Conservation (phyloP, 257 asterid species). For the Lithospermum erythrorhizon region DNA sequence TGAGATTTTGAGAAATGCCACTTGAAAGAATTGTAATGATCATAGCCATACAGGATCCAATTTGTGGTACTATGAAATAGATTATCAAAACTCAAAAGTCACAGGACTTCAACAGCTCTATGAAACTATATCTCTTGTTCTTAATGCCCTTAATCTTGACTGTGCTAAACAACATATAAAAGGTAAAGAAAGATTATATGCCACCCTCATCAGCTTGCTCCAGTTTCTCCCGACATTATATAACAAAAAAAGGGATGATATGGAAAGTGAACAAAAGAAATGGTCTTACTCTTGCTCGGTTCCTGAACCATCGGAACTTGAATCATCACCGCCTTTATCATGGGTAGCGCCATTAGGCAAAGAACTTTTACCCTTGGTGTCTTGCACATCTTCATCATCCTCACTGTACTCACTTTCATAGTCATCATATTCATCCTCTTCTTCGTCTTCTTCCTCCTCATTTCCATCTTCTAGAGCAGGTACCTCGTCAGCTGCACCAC, state of each 20-base stretch:
- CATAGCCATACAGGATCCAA: no score
- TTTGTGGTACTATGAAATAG: no score
- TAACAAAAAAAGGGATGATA: neutral
- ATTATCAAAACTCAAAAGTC: no score
- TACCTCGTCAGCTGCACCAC: conserved; percentile 30
- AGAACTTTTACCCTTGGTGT: conserved; percentile 31
- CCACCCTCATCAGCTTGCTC: neutral
- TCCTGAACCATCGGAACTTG: conserved; percentile 56
- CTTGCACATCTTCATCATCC: conserved; percentile 67
- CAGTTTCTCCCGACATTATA: neutral
- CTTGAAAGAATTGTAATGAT: no score
- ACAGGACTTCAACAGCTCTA: no score
- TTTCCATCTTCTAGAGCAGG: conserved; percentile 62
- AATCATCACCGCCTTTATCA: conserved; percentile 21
- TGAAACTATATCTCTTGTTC: no score
- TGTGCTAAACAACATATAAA: no score
- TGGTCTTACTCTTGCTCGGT: conserved; percentile 36
- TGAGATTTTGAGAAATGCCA: no score
- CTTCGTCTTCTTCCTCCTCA: conserved; percentile 85
- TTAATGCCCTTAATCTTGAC: no score
- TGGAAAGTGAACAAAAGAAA: neutral
- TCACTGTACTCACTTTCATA: conserved; percentile 93
- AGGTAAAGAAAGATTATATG: no score
- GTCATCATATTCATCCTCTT: conserved; percentile 79
- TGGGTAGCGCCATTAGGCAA: conserved; percentile 47